Conservation (phyloP, 805 yeast genomes). For the Dipodascus geniculatus region DNA sequence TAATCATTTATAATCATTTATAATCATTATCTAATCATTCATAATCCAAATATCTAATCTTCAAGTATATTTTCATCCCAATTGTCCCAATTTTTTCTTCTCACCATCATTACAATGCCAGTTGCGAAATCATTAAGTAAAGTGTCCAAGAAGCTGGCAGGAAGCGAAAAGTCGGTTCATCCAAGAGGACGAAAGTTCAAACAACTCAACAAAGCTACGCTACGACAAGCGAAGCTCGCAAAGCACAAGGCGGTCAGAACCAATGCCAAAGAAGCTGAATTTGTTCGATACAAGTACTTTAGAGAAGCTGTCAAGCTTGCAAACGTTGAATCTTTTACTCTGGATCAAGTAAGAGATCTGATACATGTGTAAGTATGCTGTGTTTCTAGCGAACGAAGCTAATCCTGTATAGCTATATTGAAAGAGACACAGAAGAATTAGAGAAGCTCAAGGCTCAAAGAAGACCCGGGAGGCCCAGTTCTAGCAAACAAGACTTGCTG, state of each 20-base stretch:
- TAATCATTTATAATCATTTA: no score
- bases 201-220: conserved; percentile 73
- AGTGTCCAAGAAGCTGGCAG: conserved; percentile 47
- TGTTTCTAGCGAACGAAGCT: background rate
- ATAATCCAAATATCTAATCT: no score
- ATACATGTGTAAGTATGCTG: conserved; percentile 35
- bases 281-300: conserved; percentile 42
- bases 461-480: conserved; percentile 81
- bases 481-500: conserved; percentile 54
- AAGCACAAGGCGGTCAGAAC: conserved; percentile 42
- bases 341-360: conserved; percentile 49
- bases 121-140: conserved; percentile 54
- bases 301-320: conserved; percentile 43
- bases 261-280: conserved; percentile 32
- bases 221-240: conserved; percentile 64
- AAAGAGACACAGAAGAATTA: conserved; percentile 68
- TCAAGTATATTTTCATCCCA: no score
- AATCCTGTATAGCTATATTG: conserved; percentile 27
- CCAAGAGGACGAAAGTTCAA: conserved; percentile 85
- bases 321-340: conserved; percentile 32
- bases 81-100: no score
- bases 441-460: conserved; percentile 47
- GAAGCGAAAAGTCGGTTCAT: conserved; percentile 51
- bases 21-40: no score
- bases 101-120: conserved; percentile 39